Base-by-base conservation (phyloP, 192 early-diverging fungal genomes). In the Umbelopsis vinacea region DNA sequence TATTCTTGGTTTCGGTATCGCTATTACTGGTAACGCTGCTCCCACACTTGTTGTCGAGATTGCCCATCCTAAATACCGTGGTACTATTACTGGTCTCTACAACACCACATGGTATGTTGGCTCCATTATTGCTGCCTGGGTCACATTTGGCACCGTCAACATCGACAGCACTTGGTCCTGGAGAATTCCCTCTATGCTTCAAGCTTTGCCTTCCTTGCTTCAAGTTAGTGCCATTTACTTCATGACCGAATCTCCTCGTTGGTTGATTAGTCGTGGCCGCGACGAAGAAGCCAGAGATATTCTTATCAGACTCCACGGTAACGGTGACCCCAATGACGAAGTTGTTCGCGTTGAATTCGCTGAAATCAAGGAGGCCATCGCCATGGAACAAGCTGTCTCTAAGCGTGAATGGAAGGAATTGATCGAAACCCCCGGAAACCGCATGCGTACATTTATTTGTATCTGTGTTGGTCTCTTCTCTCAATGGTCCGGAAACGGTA, bases 201-300 rank as follows among this genome's bases (percentile, higher is more conserved):
- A 97, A 79, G 74, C 89, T n/a, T 82, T 92, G 22, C 94, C 94
- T 3, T 89, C 89, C 37, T n/a, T 86, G n/a, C 74, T 93, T 22
- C 81, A 95, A 29, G 73, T 92, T 26, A 4, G 84, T 24, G 74
- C 87, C 46, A 90, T 89, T 76, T 43, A 79, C 10, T 86, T 94
- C 74, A 89, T 95, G 82, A 93, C 93, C 24, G 89, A 84, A 70
- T 93, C 93, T 8, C 91, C 93, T 3, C 91, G 93, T 75, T 94
- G 93, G 92, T 82, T 94, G 66, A 75, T 92, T 48, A 82, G 83
- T 68, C 53, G 88, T 23, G 89, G 83, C 52, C 84, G 83, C 12
- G 47, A 71, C 12, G 91, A 92, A 26, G 87, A 94, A 71, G 90
- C 90, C 5, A 83, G 79, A 12, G 24, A 54, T 12, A 85, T 92